Base-by-base conservation (phyloP, 139 green algal genomes). In the Nannochloris sp. region DNA sequence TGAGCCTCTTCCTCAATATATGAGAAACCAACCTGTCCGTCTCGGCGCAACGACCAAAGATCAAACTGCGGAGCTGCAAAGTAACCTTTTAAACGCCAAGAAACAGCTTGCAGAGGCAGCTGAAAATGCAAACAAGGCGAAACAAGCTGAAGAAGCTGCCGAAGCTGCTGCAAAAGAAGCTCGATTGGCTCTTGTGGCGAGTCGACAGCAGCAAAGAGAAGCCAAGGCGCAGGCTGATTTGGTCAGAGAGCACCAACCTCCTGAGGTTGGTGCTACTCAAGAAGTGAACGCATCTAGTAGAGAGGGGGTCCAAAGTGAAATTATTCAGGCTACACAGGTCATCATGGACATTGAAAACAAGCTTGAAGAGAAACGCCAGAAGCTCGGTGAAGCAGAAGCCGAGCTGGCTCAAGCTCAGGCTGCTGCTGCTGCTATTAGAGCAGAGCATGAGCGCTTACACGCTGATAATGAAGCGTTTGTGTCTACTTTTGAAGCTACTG, bases 321-420 rank as follows among this genome's bases (percentile, higher is more conserved):
- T 46, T 31, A 29, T 57, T 6, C 25, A 46, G 9, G 7, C 55
- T 32, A 63, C 55, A 25, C 55, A 63, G 55, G 55, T 63, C 15
- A 32, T 57, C 33, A 37, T 74, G 10, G 59, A 54, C 19, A n/a
- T 67, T 34, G 54, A 57, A 34, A 51, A 65, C 39, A 62, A 70
- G 48, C 34, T 70, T 60, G 19, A 29, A 3, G 37, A 65, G 30
- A 33, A n/a, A 23, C 32, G 62, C 33, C 24, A 48, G 1, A 19
- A 35, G 29, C 13, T 65, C 34, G 51, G 44, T 36, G 59, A 38
- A 9, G 56, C 64, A 23, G 31, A 62, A 48, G 34, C 9, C 3
- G 53, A 46, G 3, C 4, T 65, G 24, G 27, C 4, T 4, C 23
- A 55, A 32, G 37, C 70, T 23, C 31, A 38, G 13, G n/a, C 34